phyloP scores from a whole-genome alignment of 225 moss, liverwort and hornwort genomes.

The Pseudisothecium myosuroides region DNA sequence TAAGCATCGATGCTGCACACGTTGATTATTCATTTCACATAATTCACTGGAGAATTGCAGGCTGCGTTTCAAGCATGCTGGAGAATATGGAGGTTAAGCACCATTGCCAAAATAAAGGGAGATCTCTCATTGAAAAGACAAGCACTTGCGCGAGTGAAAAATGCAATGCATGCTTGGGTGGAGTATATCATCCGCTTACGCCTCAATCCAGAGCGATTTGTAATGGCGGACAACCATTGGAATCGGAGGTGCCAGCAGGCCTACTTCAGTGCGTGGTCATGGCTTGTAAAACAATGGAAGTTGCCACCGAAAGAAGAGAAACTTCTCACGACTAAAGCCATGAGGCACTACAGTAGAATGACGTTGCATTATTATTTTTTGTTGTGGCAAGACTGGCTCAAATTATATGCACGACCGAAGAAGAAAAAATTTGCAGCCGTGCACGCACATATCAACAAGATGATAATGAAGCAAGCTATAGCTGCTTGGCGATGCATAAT shows the following conservation, averaged over 20 bases:
- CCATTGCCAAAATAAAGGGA: constrained; percentile 44
- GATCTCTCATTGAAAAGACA: constrained; percentile 27
- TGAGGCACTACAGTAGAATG: constrained; percentile 30
- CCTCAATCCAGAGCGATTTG: constrained; percentile 44
- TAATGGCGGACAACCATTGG: constrained; percentile 58
- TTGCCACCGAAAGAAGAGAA: constrained; percentile 60
- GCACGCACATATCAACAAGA: constrained; percentile 70
- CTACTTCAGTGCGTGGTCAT: constrained; percentile 40
- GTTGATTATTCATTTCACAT: not conserved
- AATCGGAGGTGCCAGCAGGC: constrained; percentile 17
- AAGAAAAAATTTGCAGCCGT: constrained; percentile 68
- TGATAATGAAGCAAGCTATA: constrained; percentile 78
- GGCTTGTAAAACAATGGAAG: constrained; percentile 31
- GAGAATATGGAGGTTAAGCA: constrained; percentile 65
- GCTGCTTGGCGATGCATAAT: constrained; percentile 78
- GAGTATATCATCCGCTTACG: constrained; percentile 47
- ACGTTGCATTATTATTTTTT: constrained; percentile 26
- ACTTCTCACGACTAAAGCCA: constrained; percentile 38
- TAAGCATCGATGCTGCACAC: not conserved
- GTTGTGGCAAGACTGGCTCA: constrained; percentile 68
- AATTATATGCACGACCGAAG: constrained; percentile 65
- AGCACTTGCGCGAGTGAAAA: constrained; percentile 18
- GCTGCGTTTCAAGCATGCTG: constrained; percentile 30
- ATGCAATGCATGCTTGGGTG: constrained; percentile 64
- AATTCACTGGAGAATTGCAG: not conserved